Evolutionary conservation across 352 stramenopile species (phyloP).

Genomic region (Pythium phragmitis): DNA sequence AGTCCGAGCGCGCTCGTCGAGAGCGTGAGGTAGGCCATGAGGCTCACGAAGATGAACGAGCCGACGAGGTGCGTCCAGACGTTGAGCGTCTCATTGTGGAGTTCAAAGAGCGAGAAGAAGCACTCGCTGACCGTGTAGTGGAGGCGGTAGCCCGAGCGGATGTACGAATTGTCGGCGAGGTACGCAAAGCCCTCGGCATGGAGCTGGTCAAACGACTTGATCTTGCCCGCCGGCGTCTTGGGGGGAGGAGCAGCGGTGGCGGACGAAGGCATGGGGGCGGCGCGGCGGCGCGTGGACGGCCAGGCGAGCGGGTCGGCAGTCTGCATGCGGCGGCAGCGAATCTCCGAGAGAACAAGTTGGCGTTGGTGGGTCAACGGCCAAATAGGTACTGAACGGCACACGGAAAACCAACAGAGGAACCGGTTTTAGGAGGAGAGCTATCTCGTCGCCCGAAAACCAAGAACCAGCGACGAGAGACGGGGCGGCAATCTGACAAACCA

Average conservation of each 20-base stretch:
- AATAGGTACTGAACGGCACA: too few relatives aligned
- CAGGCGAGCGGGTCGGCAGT: constrained; percentile 31
- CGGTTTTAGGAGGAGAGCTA: constrained; percentile 16
- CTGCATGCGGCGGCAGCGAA: constrained; percentile 11
- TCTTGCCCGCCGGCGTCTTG: constrained; percentile 24
- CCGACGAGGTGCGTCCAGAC: constrained; percentile 88
- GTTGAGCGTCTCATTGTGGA: constrained; percentile 90
- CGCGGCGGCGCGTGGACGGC: constrained; percentile 23
- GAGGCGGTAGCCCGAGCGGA: constrained; percentile 79
- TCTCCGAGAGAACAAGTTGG: background rate
- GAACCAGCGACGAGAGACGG: constrained; percentile 18
- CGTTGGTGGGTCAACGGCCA: background rate
- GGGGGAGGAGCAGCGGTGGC: background rate
- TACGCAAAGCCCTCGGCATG: constrained; percentile 81
- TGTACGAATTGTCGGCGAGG: constrained; percentile 86
- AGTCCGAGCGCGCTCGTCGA: constrained; percentile 44
- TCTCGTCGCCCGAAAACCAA: background rate
- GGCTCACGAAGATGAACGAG: constrained; percentile 79
- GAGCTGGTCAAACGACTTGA: constrained; percentile 76
- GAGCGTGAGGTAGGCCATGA: constrained; percentile 76
- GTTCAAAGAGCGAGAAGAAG: constrained; percentile 78
- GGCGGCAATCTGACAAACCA: constrained; percentile 8
- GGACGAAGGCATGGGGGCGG: background rate
- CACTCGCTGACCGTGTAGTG: constrained; percentile 82
- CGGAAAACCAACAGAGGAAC: background rate